phyloP scores from a whole-genome alignment of 306 rosid species.

The barrel medic (Medicago truncatula) region MtrunA17r5.0-ANR NC_053046.1:33055501-33056000 shows the following conservation, averaged over 20 bases:
- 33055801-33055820: not conserved
- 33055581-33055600: too few species aligned
- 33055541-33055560: not conserved
- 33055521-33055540: not conserved
- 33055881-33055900: not conserved
- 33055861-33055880: too few species aligned
- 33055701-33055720: not conserved
- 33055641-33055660: too few species aligned
- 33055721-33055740: too few species aligned
- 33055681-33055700: not conserved
- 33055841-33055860: too few species aligned
- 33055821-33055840: not conserved
- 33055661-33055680: too few species aligned
- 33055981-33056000: constrained; percentile 17
- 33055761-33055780: not conserved
- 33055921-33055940: constrained; percentile 43
- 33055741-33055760: not conserved
- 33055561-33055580: too few species aligned
- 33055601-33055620: too few species aligned
- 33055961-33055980: constrained; percentile 46
- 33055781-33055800: not conserved
- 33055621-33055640: too few species aligned
- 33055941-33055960: constrained; percentile 53
- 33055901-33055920: not conserved
- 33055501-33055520: not conserved